Evolutionary conservation across 2,329 filamentous ascomycete species (phyloP).

Genomic region (Xylariaceae sp.): DNA sequence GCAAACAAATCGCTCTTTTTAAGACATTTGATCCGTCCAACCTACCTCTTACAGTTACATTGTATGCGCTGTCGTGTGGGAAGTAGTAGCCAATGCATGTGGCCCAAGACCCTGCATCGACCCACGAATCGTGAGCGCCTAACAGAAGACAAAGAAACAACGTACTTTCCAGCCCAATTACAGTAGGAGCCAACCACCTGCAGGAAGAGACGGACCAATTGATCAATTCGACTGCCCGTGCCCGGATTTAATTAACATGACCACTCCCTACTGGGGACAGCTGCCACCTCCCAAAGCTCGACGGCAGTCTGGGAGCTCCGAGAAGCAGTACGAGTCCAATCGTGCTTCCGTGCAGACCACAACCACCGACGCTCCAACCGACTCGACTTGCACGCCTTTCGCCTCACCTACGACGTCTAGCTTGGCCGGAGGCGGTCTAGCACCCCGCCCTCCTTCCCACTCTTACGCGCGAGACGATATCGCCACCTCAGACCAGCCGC

Average conservation of each 20-base stretch:
- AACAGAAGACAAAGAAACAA: constrained; percentile 2
- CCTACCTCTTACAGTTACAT: constrained; percentile 14
- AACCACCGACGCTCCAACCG: constrained; percentile 49
- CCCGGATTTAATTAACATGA: constrained; percentile 30
- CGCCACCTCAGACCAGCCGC: constrained; percentile 39
- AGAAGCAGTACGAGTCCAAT: constrained; percentile 34
- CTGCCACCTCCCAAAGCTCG: constrained; percentile 46
- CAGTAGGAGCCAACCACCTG: constrained; percentile 15
- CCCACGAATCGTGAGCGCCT: constrained; percentile 12
- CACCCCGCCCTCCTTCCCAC: constrained; percentile 55
- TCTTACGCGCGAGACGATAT: constrained; percentile 40
- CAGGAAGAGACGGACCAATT: constrained; percentile 16
- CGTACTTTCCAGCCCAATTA: constrained; percentile 22
- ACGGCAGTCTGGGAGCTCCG: constrained; percentile 35
- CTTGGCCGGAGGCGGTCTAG: constrained; percentile 47
- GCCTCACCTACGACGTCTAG: constrained; percentile 49
- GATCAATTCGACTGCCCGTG: not conserved
- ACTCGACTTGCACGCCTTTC: constrained; percentile 54
- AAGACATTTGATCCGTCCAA: too few relatives aligned
- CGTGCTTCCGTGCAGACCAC: constrained; percentile 52
- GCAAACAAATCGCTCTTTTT: too few relatives aligned
- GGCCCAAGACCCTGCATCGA: constrained; percentile 21
- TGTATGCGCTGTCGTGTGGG: constrained; percentile 34
- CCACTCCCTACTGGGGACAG: constrained; percentile 53
- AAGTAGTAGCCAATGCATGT: constrained; percentile 36